These are phyloP conservation scores for Chrysosporium keratinophilum DNA, from an alignment of 2,329 filamentous ascomycete species.

Conservation along the genomic window DNA sequence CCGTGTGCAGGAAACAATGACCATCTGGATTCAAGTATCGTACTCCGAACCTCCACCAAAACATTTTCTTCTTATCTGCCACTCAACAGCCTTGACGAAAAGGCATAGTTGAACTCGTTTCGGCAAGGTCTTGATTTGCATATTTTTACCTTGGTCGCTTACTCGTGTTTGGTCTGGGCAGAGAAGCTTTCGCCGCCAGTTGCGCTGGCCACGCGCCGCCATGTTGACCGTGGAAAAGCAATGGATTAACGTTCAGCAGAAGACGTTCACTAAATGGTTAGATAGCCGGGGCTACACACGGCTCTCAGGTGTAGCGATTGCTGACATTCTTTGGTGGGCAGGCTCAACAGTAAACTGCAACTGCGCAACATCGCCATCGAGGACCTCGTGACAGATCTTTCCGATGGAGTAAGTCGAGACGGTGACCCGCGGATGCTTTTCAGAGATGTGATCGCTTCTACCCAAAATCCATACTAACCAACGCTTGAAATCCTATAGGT, in stretches of 20 bases:
- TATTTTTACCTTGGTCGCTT: not conserved
- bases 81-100: not conserved
- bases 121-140: not conserved
- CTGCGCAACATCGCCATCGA: slow-evolving; percentile 67
- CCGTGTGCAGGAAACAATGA: slow-evolving; percentile 4
- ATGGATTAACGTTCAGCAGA: slow-evolving; percentile 77
- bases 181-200: slow-evolving; percentile 9
- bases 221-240: slow-evolving; percentile 49
- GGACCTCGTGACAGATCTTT: slow-evolving; percentile 79
- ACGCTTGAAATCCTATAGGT: slow-evolving; percentile 46
- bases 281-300: slow-evolving; percentile 7
- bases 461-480: not conserved
- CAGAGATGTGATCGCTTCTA: too few species aligned
- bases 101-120: not conserved
- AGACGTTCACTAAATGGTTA: slow-evolving; percentile 97
- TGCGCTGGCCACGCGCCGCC: slow-evolving; percentile 10
- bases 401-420: slow-evolving; percentile 68
- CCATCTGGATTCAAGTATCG: slow-evolving; percentile 6
- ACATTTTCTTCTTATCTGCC: not conserved
- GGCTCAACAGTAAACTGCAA: slow-evolving; percentile 93
- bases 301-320: not conserved
- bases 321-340: slow-evolving; percentile 28
- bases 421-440: not conserved
- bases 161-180: slow-evolving; percentile 1
- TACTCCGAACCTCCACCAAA: not conserved